Base-by-base conservation (phyloP, 1,139 yeast genomes). In the Wickerhamiella pararugosa region DNA sequence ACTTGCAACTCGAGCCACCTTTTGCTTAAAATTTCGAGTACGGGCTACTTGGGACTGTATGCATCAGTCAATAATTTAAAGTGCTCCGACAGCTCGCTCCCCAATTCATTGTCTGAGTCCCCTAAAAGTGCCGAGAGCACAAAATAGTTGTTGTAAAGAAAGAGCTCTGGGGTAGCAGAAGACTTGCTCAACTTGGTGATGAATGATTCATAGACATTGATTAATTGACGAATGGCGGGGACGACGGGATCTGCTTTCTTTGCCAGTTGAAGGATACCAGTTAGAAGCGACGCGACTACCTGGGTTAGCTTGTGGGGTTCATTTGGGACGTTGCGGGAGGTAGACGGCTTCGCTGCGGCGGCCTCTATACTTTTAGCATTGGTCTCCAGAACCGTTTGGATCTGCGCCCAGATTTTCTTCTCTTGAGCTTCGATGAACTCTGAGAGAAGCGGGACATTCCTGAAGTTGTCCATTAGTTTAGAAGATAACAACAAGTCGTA, bases 401-500 rank as follows among this genome's bases (percentile, higher is more conserved):
- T 37, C 11, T 29, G 41, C 4, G 46, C 34, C 48, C 47, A 47
- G 11, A 48, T 39, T 27, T 33, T 25, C 25, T 35, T 21, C 25
- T 32, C 33, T 25, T 31, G 34, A 4, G 28, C 34, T 7, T 36
- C 29, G 29, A 10, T 40, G 38, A 27, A 41, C 31, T 38, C 44
- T 29, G 25, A 10, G 21, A 27, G 35, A 7, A 25, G 39, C 5
- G 36, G 35, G 10, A 39, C 39, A 9, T 34, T 39, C n/a, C 21
- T 8, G 31, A 35, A n/a, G 10, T 25, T 29, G 69, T 66, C 49
- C 2, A 77, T 67, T 32, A 83, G 60, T 41, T 95, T 66, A 33
- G 90, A 82, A 54, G 82, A 73, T n/a, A 86, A 69, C 38, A 90
- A 61, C 3, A 83, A 64, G 0, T 94, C 96, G 58, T 76, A 81